Evolutionary conservation across 257 asterid genomes (phyloP), one percentile per base, ranked within the genome.

Genomic region (Haberlea rhodopensis): DNA sequence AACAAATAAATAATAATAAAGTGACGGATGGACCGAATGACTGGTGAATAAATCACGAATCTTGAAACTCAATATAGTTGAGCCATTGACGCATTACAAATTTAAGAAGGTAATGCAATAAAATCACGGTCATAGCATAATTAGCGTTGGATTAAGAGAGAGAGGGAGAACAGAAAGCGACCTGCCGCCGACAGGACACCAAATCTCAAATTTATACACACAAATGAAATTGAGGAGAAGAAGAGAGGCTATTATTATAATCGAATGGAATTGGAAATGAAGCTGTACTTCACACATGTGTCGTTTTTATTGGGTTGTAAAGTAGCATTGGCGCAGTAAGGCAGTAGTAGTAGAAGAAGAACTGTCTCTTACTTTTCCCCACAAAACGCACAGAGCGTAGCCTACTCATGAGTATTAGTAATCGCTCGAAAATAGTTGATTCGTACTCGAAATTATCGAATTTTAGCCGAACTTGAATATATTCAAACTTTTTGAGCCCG

Each of bases 131-230:
- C 63, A 74, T 49, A 48, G 66, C 53, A 66, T 48, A 56, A 57
- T 56, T 37, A 59, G 54, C 20, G 62, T 32, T 20, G 68, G 57
- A 70, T 20, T 23, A 57, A 72, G 73, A 71, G 57, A 68, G 70
- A 73, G 75, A 69, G 48, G 48, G 79, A 83, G 75, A 82, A 85
- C 85, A 82, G 86, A 84, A 82, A 82, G 80, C 57, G 86, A 73
- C 82, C 79, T 68, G 73, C 74, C 85, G 83, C 92, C 92, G 82
- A 85, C 87, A 80, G 62, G 81, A 83, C 87, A 80, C 63, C 55
- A 62, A 63, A 53, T 65, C 26, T 66, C 70, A n/a, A n/a, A n/a
- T n/a, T n/a, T n/a, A n/a, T 76, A 66, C 68, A 37, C 62, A 60
- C 16, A 10, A 34, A 34, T 8, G 45, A 34, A 34, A 34, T 34